Base-by-base conservation (phyloP, 768 basidiomycete genomes). In the Tricholoma bakamatsutake region DNA sequence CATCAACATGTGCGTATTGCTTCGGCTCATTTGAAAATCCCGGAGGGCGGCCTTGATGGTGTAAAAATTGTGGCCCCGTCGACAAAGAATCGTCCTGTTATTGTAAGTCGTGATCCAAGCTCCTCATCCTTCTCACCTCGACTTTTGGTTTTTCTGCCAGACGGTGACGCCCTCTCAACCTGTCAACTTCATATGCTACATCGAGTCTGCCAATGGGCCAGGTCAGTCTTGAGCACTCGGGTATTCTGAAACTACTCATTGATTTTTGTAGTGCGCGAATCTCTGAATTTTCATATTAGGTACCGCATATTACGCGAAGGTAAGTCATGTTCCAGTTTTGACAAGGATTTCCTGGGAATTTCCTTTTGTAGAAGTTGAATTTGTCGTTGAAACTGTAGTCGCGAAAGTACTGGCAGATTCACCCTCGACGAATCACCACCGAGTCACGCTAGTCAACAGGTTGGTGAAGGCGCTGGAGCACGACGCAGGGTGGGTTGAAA, bases 261-360 rank as follows among this genome's bases (percentile, higher is more conserved):
- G 15, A 9, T 2, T 8, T 42, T 11, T 34, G 8, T 62, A 90
- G 90, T 84, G 17, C 73, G 78, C 48, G 86, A 89, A 55, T 73
- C 84, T 1, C 70, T 90, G 40, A 74, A 69, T 24, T 72, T 96
- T 31, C 71, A 77, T 21, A 85, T 97, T 56, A 78, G 73, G 50
- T 97, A 93, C 69, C 82, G 90, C 35, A 84, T 85, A 73, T 71
- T 96, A 24, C 84, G 85, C 17, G 91, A 95, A 77, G 93, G 93
- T 92, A 57, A 45, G 66, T 50, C 34, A 31, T 10, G n/a, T 48
- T 52, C 17, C 17, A 39, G 46, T 13, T 35, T 3, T 9, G 6
- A 11, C 4, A 1, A n/a, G 6, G 3, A 8, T 21, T 33, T 27
- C 17, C 17, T 15, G 10, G 37, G 12, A 15, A 39, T 33, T 51